Conservation (phyloP, 306 rosid species). For the Quillaja saponaria region DNA sequence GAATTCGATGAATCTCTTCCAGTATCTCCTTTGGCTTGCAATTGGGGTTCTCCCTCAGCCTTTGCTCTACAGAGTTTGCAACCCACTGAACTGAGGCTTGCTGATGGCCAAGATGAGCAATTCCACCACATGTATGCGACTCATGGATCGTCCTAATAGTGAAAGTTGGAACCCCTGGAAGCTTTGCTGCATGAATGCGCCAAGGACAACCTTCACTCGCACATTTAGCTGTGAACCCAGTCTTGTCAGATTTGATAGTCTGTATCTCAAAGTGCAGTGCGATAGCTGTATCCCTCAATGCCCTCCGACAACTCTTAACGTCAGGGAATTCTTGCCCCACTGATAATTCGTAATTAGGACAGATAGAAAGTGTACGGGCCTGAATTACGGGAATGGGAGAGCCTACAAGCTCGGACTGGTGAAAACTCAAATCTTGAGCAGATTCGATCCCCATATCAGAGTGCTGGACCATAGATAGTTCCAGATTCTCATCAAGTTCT, state of each 20-base stretch:
- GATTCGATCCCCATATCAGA: constrained; percentile 62
- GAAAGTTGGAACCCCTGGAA: constrained; percentile 88
- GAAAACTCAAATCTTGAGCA: constrained; percentile 43
- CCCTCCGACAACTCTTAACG: constrained; percentile 88
- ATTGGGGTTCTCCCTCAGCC: constrained; percentile 76
- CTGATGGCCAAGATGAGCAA: constrained; percentile 85
- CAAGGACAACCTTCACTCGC: constrained; percentile 87
- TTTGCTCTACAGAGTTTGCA: constrained; percentile 80
- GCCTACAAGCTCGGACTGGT: constrained; percentile 48
- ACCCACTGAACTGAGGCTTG: constrained; percentile 96
- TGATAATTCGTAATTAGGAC: constrained; percentile 56
- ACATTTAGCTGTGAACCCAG: constrained; percentile 88
- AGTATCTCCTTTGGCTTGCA: constrained; percentile 88
- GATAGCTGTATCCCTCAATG: constrained; percentile 82
- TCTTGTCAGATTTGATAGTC: constrained; percentile 88
- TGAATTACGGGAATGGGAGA: constrained; percentile 52
- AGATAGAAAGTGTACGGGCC: constrained; percentile 51
- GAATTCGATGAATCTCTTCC: constrained; percentile 85
- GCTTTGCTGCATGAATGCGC: constrained; percentile 95
- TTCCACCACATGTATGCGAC: constrained; percentile 77
- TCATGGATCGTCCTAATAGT: constrained; percentile 79
- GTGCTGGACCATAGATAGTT: constrained; percentile 49
- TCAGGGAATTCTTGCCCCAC: constrained; percentile 92
- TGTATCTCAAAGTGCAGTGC: constrained; percentile 87
- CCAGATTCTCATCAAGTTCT: constrained; percentile 63